Evolutionary conservation across 306 rosid species (phyloP).

Genomic region (Medicago lupulina): DNA sequence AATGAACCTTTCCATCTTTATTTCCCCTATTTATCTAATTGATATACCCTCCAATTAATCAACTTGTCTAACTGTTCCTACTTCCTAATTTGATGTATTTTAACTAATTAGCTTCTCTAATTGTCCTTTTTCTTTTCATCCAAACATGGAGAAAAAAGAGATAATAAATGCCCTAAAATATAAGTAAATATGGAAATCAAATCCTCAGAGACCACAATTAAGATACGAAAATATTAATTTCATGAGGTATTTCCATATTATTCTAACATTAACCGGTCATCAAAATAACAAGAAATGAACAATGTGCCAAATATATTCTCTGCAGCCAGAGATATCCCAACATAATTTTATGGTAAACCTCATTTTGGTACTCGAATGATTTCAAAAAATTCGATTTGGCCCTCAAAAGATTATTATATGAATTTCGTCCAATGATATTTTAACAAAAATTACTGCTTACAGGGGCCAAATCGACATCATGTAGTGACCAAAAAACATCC

Average conservation of each 20-base stretch:
- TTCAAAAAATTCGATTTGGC: slow-evolving; percentile 21
- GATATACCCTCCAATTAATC: not conserved
- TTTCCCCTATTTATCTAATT: not conserved
- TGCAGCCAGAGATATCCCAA: not conserved
- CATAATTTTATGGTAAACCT: not conserved
- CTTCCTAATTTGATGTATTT: too few species aligned
- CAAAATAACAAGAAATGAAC: slow-evolving; percentile 24
- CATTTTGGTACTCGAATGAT: slow-evolving; percentile 7
- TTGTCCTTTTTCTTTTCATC: not conserved
- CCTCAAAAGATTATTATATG: slow-evolving; percentile 33
- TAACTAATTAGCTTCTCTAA: too few species aligned
- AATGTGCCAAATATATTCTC: too few species aligned
- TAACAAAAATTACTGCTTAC: slow-evolving; percentile 7
- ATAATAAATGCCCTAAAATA: not conserved
- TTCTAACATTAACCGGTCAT: not conserved
- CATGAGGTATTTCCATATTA: too few species aligned
- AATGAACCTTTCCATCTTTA: not conserved
- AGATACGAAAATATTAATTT: not conserved
- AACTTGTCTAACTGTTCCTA: not conserved
- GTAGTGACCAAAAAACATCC: too few species aligned
- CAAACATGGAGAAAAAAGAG: slow-evolving; percentile 8
- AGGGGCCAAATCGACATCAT: too few species aligned
- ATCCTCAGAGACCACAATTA: not conserved
- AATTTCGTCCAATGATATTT: slow-evolving; percentile 25
- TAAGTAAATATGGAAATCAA: not conserved